These are phyloP conservation scores for Cutaneotrichosporon sp. DNA, from an alignment of 1,284 basidiomycete genomes.

Conservation along the genomic window DNA sequence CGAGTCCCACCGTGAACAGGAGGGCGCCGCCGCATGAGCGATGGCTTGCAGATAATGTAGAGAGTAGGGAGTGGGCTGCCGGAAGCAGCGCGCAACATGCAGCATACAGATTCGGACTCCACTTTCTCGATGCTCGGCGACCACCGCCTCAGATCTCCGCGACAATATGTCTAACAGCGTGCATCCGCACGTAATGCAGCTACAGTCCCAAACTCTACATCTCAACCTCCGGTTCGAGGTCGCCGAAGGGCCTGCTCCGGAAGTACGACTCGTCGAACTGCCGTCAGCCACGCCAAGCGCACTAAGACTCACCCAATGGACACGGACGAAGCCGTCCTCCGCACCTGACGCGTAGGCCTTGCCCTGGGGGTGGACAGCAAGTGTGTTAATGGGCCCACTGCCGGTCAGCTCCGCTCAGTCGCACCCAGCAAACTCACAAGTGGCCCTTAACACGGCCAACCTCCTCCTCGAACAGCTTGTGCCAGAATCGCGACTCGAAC, in stretches of 20 bases:
- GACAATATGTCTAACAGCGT: conserved; percentile 2
- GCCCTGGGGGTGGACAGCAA: conserved; percentile 87
- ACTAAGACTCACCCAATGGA: conserved; percentile 60
- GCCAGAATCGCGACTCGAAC: conserved; percentile 98
- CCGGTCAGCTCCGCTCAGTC: neutral
- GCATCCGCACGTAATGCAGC: conserved; percentile 14
- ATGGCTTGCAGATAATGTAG: neutral
- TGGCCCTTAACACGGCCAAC: conserved; percentile 94
- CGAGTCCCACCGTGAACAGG: conserved; percentile 25
- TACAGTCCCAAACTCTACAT: conserved; percentile 21
- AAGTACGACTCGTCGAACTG: conserved; percentile 90
- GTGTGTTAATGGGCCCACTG: conserved; percentile 91
- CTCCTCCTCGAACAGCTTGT: conserved; percentile 97
- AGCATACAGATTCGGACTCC: conserved; percentile 10
- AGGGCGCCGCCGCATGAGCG: conserved; percentile 17
- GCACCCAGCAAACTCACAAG: conserved; percentile 27
- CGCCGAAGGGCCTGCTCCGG: conserved; percentile 81
- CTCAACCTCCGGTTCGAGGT: conserved; percentile 64
- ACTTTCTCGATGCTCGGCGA: no score
- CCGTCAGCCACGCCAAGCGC: neutral
- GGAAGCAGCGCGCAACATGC: conserved; percentile 5
- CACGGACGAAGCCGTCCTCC: conserved; percentile 91
- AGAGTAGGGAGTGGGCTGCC: conserved; percentile 1
- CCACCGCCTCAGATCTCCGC: no score
- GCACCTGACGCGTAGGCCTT: conserved; percentile 88